These are phyloP conservation scores for Rhododendron ferrugineum DNA, from an alignment of 148 eudicot species.

Conservation along the genomic window DNA sequence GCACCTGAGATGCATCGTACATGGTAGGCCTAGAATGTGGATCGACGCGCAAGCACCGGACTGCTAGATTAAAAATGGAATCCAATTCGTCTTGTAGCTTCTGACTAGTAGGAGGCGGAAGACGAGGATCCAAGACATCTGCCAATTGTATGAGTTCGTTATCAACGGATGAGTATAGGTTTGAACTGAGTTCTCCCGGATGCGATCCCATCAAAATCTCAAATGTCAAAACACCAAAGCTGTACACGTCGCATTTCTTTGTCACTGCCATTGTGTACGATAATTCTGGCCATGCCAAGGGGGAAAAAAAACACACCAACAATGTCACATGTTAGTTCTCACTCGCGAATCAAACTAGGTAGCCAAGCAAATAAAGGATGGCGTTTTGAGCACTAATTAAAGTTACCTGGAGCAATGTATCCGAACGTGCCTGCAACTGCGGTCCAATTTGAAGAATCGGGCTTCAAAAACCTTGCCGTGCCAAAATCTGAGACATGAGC, in stretches of 20 bases:
- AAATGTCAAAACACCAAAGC: background rate
- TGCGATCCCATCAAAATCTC: background rate
- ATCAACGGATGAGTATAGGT: background rate
- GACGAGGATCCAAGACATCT: background rate
- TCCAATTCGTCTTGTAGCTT: background rate
- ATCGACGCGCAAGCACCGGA: no score
- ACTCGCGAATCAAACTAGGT: background rate
- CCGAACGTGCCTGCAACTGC: slow-evolving; percentile 1
- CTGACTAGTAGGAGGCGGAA: background rate
- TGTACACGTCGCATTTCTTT: background rate
- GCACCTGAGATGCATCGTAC: no score
- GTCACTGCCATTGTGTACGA: background rate
- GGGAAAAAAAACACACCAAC: background rate
- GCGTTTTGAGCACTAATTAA: background rate
- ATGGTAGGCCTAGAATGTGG: no score
- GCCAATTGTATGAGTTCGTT: no score
- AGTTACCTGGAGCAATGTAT: slow-evolving; percentile 13
- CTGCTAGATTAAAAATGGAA: background rate
- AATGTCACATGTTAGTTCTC: background rate
- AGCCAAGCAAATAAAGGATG: no score
- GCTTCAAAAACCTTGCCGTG: slow-evolving; percentile 7
- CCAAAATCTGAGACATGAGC: slow-evolving; percentile 11
- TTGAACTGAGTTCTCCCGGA: background rate
- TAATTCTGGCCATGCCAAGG: background rate
- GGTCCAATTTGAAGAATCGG: background rate